Conservation (phyloP, 2,329 filamentous ascomycete genomes). For the Sporothrix phasma region DNA sequence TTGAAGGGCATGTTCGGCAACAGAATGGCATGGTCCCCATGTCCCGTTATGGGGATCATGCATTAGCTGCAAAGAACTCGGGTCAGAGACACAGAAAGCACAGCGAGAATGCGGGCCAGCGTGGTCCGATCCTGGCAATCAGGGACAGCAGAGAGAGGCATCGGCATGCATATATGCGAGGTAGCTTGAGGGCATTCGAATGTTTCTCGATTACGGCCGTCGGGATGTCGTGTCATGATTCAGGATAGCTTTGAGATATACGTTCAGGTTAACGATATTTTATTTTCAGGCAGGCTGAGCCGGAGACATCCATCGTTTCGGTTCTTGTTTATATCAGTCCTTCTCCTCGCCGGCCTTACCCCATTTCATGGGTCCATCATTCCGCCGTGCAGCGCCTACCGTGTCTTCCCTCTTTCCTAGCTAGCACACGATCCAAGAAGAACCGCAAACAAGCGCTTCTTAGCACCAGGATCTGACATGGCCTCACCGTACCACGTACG, state of each 20-base stretch:
- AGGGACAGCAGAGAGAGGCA: neutral
- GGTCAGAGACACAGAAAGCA: neutral
- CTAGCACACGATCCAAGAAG: neutral
- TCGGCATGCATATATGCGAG: slow-evolving; percentile 9
- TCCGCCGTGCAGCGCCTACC: neutral
- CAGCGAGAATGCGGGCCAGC: neutral
- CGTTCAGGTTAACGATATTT: too few species aligned
- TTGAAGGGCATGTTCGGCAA: neutral
- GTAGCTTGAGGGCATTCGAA: too few species aligned
- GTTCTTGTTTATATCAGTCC: too few species aligned
- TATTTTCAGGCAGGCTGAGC: too few species aligned
- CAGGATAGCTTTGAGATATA: too few species aligned
- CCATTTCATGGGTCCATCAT: neutral
- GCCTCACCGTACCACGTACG: slow-evolving; percentile 23
- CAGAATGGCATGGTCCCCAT: neutral
- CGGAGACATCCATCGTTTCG: neutral
- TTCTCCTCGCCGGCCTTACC: too few species aligned
- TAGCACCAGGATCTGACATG: slow-evolving; percentile 16
- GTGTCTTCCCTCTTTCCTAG: neutral
- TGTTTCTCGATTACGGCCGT: too few species aligned
- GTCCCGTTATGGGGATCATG: neutral
- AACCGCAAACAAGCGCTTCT: neutral
- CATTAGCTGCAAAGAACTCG: too few species aligned
- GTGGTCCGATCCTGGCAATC: neutral
- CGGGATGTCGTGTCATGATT: too few species aligned